These are phyloP conservation scores for Epichloe amarillans DNA, from an alignment of 2,329 filamentous ascomycete species.

Conservation along the genomic window DNA sequence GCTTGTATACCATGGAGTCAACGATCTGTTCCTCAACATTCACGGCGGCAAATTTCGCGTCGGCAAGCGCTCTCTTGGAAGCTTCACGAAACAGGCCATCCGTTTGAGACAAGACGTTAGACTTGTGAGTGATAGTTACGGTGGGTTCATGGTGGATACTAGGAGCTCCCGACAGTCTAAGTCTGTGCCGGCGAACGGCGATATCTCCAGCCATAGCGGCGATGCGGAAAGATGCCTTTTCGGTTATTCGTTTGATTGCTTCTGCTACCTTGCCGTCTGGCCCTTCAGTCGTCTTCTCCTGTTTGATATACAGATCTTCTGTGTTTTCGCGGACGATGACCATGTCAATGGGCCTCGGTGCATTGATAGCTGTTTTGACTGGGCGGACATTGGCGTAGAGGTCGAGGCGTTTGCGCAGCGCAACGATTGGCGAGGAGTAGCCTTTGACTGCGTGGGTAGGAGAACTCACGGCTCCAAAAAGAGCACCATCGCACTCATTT, in stretches of 20 bases:
- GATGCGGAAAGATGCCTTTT: constrained; percentile 74
- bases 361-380: constrained; percentile 67
- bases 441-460: constrained; percentile 81
- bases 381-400: constrained; percentile 96
- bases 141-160: constrained; percentile 56
- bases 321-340: constrained; percentile 99
- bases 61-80: constrained; percentile 58
- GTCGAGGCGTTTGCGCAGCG: constrained; percentile 85
- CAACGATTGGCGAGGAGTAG: constrained; percentile 94
- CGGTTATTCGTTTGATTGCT: constrained; percentile 93
- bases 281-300: constrained; percentile 72
- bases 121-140: constrained; percentile 97
- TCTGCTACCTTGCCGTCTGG: constrained; percentile 78
- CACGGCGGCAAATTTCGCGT: constrained; percentile 48
- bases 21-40: constrained; percentile 93
- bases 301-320: constrained; percentile 95
- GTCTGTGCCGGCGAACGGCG: constrained; percentile 70
- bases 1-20: constrained; percentile 98
- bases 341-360: constrained; percentile 67
- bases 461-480: constrained; percentile 86
- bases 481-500: constrained; percentile 84
- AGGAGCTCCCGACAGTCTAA: constrained; percentile 45
- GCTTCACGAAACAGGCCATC: constrained; percentile 88
- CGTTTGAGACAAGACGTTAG: constrained; percentile 90
- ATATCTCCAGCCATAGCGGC: constrained; percentile 91